These are phyloP conservation scores for Zygosaccharomyces sapae DNA, from an alignment of 1,139 yeast species.

Conservation along the genomic window DNA sequence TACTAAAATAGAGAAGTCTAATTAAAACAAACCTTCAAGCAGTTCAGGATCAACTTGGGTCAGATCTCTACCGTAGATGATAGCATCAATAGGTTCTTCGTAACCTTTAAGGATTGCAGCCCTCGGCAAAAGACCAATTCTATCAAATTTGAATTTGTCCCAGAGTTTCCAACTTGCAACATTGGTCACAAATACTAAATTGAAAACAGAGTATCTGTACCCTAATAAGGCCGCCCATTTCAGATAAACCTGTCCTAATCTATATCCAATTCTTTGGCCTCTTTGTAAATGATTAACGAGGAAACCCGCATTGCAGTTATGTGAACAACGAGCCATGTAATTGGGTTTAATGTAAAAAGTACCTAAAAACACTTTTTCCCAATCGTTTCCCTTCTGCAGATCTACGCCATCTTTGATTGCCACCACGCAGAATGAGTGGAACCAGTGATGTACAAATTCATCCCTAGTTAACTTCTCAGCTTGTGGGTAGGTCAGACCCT, in stretches of 20 bases:
- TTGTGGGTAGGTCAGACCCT: constrained; percentile 80
- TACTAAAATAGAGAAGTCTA: not conserved
- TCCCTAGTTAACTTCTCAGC: constrained; percentile 59
- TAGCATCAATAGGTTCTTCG: constrained; percentile 61
- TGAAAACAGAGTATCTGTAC: constrained; percentile 74
- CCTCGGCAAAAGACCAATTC: constrained; percentile 62
- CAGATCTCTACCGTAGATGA: constrained; percentile 59
- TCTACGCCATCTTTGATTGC: constrained; percentile 36
- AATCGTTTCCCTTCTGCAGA: constrained; percentile 29
- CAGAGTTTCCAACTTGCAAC: constrained; percentile 64
- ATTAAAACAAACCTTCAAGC: constrained; percentile 15
- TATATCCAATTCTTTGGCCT: constrained; percentile 57
- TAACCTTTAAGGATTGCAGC: constrained; percentile 64
- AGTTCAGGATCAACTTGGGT: constrained; percentile 28
- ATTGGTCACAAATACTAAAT: constrained; percentile 72
- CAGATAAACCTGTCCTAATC: constrained; percentile 57
- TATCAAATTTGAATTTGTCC: constrained; percentile 70
- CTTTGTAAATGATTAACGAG: constrained; percentile 53
- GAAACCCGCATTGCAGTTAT: constrained; percentile 78
- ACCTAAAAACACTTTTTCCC: constrained; percentile 50
- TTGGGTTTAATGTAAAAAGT: constrained; percentile 75
- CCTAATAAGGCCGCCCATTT: constrained; percentile 63
- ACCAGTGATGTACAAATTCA: constrained; percentile 78
- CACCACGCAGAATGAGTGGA: constrained; percentile 68
- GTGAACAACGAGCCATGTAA: constrained; percentile 71